Base-by-base conservation (phyloP, 1,139 yeast species). In the Spencermartinsiella ligniputridi region DNA sequence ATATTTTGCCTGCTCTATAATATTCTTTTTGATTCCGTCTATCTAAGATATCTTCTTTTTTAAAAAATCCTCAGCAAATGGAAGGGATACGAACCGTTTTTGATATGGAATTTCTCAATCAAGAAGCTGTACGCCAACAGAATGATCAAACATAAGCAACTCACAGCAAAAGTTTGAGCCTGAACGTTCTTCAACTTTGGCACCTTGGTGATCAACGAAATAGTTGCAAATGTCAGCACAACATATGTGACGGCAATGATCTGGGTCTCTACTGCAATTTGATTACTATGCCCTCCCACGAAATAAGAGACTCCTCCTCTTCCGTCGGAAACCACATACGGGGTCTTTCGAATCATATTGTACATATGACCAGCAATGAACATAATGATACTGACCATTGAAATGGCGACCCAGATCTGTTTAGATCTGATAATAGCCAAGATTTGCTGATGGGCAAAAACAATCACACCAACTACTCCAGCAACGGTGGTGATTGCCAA, bases 311-410 rank as follows among this genome's bases (percentile, higher is more conserved):
- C 71, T 2, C 66, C 66, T 22, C 90, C 92, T 40, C 75, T 68
- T 6, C 70, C 71, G 43, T 72, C 74, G 39, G 75, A 75, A 48
- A 79, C 81, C 30, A 83, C 72, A 58, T 81, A 84, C 16, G 88
- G 95, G 6, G 82, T 75, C 36, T 76, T 76, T 62, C 97, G 79
- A 52, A 92, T 92, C 56, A 79, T 78, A 63, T 88, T 89, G 75
- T 80, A 92, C 98, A 92, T 92, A 67, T 89, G 86, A 13, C 98
- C 98, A 11, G 94, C 74, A 42, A 79, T 81, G 70, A 90, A 86
- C 56, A 89, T 68, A 51, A 90, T 71, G 21, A 87, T 75, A 12
- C 77, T 58, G 37, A 84, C 69, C 18, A 86, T 69, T 3, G 86
- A 72, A 13, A 74, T 46, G 3, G 78, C 75, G 40, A 83, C 81